These are phyloP conservation scores for Aspergillus jensenii DNA, from an alignment of 2,329 filamentous ascomycete genomes.

Conservation along the genomic window DNA sequence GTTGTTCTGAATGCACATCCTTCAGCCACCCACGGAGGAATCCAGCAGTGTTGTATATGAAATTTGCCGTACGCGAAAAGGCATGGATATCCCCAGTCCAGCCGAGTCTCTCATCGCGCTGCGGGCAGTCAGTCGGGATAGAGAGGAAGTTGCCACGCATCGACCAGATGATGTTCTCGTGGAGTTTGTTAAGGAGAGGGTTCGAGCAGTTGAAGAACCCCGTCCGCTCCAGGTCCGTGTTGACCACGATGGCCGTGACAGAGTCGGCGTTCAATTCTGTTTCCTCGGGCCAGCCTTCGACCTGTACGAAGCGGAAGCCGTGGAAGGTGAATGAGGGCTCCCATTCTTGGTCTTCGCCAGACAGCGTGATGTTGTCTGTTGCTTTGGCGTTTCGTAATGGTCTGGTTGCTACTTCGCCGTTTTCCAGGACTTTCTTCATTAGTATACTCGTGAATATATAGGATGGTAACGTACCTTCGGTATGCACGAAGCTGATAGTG, in stretches of 20 bases:
- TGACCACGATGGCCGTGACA: constrained; percentile 42
- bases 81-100: constrained; percentile 55
- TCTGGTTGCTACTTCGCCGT: constrained; percentile 27
- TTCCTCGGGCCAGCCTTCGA: constrained; percentile 45
- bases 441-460: neutral
- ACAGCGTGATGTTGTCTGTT: constrained; percentile 12
- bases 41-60: constrained; percentile 54
- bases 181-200: constrained; percentile 49
- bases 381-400: constrained; percentile 34
- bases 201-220: constrained; percentile 56
- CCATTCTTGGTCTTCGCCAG: constrained; percentile 33
- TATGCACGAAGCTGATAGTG: constrained; percentile 28
- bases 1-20: constrained; percentile 44
- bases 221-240: constrained; percentile 51
- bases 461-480: constrained; percentile 39
- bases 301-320: constrained; percentile 52
- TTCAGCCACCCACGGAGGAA: constrained; percentile 53
- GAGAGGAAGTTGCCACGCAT: constrained; percentile 60
- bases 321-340: constrained; percentile 53
- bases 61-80: constrained; percentile 45
- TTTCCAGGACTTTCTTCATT: constrained; percentile 51
- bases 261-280: constrained; percentile 12
- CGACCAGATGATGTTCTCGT: constrained; percentile 56
- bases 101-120: constrained; percentile 55
- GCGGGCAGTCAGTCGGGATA: constrained; percentile 59